phyloP scores from a whole-genome alignment of 177 flowering plant species.

The Vitis hybrid region DNA sequence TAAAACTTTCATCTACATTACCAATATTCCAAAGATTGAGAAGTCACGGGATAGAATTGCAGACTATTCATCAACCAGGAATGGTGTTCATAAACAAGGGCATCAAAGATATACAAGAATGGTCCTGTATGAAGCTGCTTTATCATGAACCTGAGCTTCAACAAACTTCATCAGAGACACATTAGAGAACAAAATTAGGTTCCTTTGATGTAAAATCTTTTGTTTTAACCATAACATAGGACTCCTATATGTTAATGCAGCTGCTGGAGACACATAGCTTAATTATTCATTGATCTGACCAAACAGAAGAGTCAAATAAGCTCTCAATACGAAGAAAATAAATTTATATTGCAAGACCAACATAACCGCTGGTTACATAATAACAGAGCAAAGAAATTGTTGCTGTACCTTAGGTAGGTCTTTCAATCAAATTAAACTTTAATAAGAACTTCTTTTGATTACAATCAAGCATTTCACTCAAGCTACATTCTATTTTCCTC shows the following conservation, averaged over 20 bases:
- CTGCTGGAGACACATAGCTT: not conserved
- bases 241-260: not conserved
- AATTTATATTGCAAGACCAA: not conserved
- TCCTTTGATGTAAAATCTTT: not conserved
- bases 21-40: no score
- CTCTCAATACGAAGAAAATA: not conserved
- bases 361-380: constrained; percentile 1
- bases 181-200: not conserved
- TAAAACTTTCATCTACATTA: no score
- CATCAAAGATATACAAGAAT: no score
- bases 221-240: not conserved
- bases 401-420: constrained; percentile 24
- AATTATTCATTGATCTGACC: not conserved
- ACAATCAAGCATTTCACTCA: constrained; percentile 90
- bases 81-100: no score
- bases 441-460: constrained; percentile 66
- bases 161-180: not conserved
- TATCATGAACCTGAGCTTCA: not conserved
- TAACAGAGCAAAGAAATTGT: not conserved
- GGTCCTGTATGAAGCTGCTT: not conserved
- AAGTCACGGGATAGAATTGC: no score
- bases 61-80: no score
- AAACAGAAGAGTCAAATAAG: not conserved
- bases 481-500: constrained; percentile 58
- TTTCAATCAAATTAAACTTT: constrained; percentile 56